A percentile compares a stretch with the other conserved stretches of the same genome.
phyloP scores from a whole-genome alignment of 1,284 basidiomycete genomes.

The Dichomitus squalens region DNA sequence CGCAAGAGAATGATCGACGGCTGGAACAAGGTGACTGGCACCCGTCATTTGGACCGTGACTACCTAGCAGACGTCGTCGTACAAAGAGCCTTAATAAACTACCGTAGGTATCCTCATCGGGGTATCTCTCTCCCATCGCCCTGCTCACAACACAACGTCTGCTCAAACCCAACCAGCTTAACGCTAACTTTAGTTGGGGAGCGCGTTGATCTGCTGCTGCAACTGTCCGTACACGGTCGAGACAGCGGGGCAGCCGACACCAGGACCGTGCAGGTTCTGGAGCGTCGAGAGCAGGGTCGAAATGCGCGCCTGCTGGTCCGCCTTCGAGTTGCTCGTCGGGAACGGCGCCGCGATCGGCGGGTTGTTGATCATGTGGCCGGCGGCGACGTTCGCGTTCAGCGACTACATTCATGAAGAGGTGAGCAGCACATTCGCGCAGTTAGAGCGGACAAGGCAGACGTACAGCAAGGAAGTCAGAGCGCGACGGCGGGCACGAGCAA shows the following conservation, averaged over 20 bases:
- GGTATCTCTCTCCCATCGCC: not conserved
- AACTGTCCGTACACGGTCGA: slow-evolving; percentile 41
- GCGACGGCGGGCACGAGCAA: slow-evolving; percentile 41
- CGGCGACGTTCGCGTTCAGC: slow-evolving; percentile 38
- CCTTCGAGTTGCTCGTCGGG: slow-evolving; percentile 37
- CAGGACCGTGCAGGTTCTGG: slow-evolving; percentile 44
- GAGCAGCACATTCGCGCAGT: not conserved
- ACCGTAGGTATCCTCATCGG: not conserved
- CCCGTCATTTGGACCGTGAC: slow-evolving; percentile 4
- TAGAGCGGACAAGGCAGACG: slow-evolving; percentile 18
- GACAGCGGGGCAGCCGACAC: slow-evolving; percentile 41
- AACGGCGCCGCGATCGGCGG: slow-evolving; percentile 36
- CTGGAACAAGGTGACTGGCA: slow-evolving; percentile 6
- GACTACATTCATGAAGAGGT: slow-evolving; percentile 9
- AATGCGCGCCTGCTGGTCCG: slow-evolving; percentile 38
- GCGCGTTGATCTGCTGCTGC: slow-evolving; percentile 29
- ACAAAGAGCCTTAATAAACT: not conserved
- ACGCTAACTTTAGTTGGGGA: slow-evolving; percentile 12
- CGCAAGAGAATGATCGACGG: not conserved
- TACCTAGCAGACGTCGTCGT: not conserved
- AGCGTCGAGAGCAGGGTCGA: slow-evolving; percentile 36
- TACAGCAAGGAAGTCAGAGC: slow-evolving; percentile 33
- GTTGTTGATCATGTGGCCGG: slow-evolving; percentile 42
- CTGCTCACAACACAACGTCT: not conserved
- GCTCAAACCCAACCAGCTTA: not conserved